phyloP scores from a whole-genome alignment of 2,329 filamentous ascomycete genomes.

The Nemania serpens region DNA sequence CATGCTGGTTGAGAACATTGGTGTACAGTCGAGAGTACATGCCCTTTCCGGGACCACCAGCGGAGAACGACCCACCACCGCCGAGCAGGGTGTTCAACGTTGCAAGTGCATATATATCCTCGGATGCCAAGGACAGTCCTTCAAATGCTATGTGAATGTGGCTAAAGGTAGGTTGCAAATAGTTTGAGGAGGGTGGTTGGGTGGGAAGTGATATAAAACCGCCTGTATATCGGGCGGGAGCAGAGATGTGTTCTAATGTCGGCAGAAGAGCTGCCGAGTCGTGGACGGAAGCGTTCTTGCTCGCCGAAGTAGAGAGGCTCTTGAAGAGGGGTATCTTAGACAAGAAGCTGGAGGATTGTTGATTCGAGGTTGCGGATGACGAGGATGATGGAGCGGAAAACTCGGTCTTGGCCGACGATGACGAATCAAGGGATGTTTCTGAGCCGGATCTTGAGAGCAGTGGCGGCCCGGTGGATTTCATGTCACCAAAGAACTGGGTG shows the following conservation, averaged over 20 bases:
- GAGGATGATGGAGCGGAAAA: slow-evolving; percentile 44
- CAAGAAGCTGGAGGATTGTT: slow-evolving; percentile 67
- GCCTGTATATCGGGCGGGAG: slow-evolving; percentile 84
- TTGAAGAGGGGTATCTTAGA: slow-evolving; percentile 91
- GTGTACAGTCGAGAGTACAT: slow-evolving; percentile 99
- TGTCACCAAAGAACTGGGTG: slow-evolving; percentile 88
- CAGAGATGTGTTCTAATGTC: slow-evolving; percentile 59
- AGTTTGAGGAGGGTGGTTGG: slow-evolving; percentile 77
- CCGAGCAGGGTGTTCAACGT: slow-evolving; percentile 95
- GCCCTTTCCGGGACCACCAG: slow-evolving; percentile 94
- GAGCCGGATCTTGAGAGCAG: slow-evolving; percentile 60
- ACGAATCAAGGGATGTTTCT: slow-evolving; percentile 57
- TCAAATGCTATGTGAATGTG: slow-evolving; percentile 97
- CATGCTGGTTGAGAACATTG: slow-evolving; percentile 95
- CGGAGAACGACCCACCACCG: slow-evolving; percentile 94
- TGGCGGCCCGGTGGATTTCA: slow-evolving; percentile 63
- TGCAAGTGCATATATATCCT: slow-evolving; percentile 94
- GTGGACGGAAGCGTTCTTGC: slow-evolving; percentile 63
- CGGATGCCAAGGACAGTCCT: slow-evolving; percentile 84
- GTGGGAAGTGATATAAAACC: slow-evolving; percentile 86
- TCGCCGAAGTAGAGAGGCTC: slow-evolving; percentile 77
- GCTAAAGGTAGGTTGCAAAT: slow-evolving; percentile 78
- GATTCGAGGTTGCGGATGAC: slow-evolving; percentile 39
- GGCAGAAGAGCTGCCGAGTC: slow-evolving; percentile 50
- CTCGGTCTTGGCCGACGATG: slow-evolving; percentile 42